A percentile compares a stretch with the other conserved stretches of the same genome.
These are phyloP conservation scores for Colletotrichum sidae DNA, from an alignment of 2,329 filamentous ascomycete species.

Conservation along the genomic window DNA sequence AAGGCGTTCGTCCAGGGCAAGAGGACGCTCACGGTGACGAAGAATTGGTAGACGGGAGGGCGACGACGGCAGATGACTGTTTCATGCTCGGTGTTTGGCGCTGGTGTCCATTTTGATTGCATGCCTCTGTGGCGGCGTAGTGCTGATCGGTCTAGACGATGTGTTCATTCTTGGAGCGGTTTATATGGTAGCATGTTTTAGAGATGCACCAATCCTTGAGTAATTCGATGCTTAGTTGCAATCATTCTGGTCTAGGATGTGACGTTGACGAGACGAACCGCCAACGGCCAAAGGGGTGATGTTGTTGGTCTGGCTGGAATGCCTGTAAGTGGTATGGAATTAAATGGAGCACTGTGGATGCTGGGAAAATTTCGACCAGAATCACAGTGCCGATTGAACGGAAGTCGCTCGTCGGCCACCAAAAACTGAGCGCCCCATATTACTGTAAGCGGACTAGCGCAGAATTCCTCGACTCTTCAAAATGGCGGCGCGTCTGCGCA, in stretches of 20 bases:
- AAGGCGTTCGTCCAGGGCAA: conserved; percentile 30
- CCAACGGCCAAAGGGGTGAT: neutral
- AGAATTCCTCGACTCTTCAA: neutral
- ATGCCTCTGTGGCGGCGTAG: neutral
- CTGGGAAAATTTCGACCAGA: neutral
- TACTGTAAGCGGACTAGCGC: conserved; percentile 40
- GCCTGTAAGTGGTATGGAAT: too few relatives aligned
- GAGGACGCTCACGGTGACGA: conserved; percentile 26
- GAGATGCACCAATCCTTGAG: too few relatives aligned
- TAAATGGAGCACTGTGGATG: conserved; percentile 16
- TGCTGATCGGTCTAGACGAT: too few relatives aligned
- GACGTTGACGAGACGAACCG: conserved; percentile 5
- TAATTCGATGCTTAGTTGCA: neutral
- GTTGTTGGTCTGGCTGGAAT: too few relatives aligned
- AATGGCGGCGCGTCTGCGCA: conserved; percentile 37
- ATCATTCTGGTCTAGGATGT: conserved; percentile 16
- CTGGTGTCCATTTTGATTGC: neutral
- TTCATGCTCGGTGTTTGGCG: conserved; percentile 20
- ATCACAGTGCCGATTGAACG: too few relatives aligned
- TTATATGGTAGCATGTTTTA: too few relatives aligned
- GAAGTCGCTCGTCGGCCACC: too few relatives aligned
- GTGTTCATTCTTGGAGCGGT: too few relatives aligned
- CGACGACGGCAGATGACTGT: neutral
- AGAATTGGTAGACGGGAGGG: conserved; percentile 23
- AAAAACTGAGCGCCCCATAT: neutral